Percentiles rank a stretch among this genome's conserved stretches.
These are phyloP conservation scores for Onygenales sp. DNA, from an alignment of 2,329 filamentous ascomycete genomes.

Conservation along the genomic window DNA sequence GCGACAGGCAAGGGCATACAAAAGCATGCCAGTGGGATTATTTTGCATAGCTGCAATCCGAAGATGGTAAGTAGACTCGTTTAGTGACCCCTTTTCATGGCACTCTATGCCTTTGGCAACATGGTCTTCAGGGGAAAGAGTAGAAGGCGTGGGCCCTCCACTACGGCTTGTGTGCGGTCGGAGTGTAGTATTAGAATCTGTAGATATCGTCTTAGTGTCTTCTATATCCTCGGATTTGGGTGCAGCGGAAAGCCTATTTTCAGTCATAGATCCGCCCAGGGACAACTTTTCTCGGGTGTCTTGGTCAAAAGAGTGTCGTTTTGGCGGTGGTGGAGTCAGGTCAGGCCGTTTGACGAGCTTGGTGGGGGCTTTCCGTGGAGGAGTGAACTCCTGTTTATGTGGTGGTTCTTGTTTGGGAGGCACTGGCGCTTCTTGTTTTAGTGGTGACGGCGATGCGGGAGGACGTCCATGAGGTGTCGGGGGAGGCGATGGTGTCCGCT, in stretches of 20 bases:
- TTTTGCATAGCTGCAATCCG: conserved; percentile 78
- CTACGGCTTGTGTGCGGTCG: conserved; percentile 28
- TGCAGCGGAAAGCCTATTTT: neutral
- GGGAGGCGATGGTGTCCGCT: conserved; percentile 25
- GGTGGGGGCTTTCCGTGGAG: neutral
- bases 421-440: conserved; percentile 18
- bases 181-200: conserved; percentile 56
- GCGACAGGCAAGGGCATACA: conserved; percentile 88
- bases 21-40: conserved; percentile 85
- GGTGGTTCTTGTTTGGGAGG: conserved; percentile 8
- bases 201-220: conserved; percentile 44
- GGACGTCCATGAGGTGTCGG: conserved; percentile 8
- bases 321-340: conserved; percentile 3
- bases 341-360: neutral
- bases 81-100: conserved; percentile 77
- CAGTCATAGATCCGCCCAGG: neutral
- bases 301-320: conserved; percentile 9
- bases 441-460: conserved; percentile 18
- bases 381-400: neutral
- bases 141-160: conserved; percentile 11
- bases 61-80: conserved; percentile 93
- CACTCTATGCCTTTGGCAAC: conserved; percentile 81
- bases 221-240: conserved; percentile 19
- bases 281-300: conserved; percentile 1
- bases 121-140: conserved; percentile 62